Percentiles rank a stretch among this genome's conserved stretches.
Evolutionary conservation across 768 basidiomycete species (phyloP).

Genomic region (Termitomyces sp.): DNA sequence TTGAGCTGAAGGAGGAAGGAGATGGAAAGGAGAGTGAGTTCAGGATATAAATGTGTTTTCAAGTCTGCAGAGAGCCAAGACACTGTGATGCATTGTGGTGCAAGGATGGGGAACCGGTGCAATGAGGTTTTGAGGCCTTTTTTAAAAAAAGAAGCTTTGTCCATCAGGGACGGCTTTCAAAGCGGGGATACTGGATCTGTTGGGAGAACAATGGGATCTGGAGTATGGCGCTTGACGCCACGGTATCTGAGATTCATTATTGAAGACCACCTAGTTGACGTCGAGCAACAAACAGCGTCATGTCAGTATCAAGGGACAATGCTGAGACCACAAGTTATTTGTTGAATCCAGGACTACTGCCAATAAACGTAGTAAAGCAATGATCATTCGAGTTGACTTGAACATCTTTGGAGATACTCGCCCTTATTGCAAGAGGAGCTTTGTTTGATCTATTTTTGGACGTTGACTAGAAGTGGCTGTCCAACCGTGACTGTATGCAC

Average conservation of each 20-base stretch:
- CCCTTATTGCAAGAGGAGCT: neutral
- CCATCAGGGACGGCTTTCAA: conserved; percentile 6
- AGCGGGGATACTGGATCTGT: neutral
- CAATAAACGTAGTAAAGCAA: neutral
- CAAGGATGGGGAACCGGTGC: neutral
- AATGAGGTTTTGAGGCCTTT: conserved; percentile 4
- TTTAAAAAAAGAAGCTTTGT: conserved; percentile 6
- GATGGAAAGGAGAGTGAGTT: neutral
- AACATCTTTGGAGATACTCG: neutral
- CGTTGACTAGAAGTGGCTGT: too few relatives aligned
- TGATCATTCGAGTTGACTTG: neutral
- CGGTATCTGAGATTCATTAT: conserved; percentile 3
- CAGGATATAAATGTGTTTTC: neutral
- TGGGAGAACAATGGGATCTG: conserved; percentile 10
- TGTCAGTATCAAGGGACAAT: neutral
- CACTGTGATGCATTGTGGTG: neutral
- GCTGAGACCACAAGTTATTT: neutral
- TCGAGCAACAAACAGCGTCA: neutral
- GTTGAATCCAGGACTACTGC: neutral
- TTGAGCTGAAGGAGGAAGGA: neutral
- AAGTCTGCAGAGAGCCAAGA: neutral
- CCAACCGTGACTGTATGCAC: too few relatives aligned
- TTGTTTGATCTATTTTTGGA: too few relatives aligned
- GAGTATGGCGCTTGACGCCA: neutral
- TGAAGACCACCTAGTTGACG: neutral